A percentile compares a stretch with the other conserved stretches of the same genome.
Conservation (phyloP, 345 rosid genomes). For the Heritiera littoralis region DNA sequence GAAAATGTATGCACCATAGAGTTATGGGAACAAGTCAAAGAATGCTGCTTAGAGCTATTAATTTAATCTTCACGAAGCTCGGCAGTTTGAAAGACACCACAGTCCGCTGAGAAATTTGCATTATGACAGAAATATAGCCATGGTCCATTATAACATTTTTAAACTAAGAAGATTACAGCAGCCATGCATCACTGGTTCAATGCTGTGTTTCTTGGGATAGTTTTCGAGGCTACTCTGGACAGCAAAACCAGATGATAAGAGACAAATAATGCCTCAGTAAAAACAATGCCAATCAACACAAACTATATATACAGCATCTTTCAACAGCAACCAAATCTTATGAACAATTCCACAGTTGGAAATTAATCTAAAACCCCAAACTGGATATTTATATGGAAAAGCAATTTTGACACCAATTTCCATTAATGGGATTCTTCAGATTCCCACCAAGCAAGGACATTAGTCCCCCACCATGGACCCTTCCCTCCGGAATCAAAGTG, state of each 20-base stretch:
- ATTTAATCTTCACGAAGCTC: no score
- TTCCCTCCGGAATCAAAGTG: slow-evolving; percentile 79
- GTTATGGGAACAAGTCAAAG: no score
- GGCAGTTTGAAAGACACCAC: neutral
- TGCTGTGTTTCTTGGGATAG: neutral
- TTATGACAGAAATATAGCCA: neutral
- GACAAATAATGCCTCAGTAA: neutral
- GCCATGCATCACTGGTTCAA: neutral
- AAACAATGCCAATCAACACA: neutral
- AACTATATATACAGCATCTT: slow-evolving; percentile 8
- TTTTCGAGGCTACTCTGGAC: neutral
- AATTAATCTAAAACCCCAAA: slow-evolving; percentile 3
- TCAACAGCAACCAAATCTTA: slow-evolving; percentile 21
- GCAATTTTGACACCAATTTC: slow-evolving; percentile 37
- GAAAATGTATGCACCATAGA: no score
- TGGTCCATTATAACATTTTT: neutral
- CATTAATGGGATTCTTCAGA: slow-evolving; percentile 57
- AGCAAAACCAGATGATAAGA: neutral
- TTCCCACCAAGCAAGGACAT: slow-evolving; percentile 83
- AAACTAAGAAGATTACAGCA: neutral
- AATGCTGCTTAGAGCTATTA: no score
- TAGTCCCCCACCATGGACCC: slow-evolving; percentile 94
- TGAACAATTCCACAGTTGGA: slow-evolving; percentile 31
- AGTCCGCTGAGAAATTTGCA: neutral
- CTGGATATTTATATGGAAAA: slow-evolving; percentile 12